phyloP scores from a whole-genome alignment of 2,329 filamentous ascomycete genomes.

The Cladosporium austrohemisphaericum region DNA sequence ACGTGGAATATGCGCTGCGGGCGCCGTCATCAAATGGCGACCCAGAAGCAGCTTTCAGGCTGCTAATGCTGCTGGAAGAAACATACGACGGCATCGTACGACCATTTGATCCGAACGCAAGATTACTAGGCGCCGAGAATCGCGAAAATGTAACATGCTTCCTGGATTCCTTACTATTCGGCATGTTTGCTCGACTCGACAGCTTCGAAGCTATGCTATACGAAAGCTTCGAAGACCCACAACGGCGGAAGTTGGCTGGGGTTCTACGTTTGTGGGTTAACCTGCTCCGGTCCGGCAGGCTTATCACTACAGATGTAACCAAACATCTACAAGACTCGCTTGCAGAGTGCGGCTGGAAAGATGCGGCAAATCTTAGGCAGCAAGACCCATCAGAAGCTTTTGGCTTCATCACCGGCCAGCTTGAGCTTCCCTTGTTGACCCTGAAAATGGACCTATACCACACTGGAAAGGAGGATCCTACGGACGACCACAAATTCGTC shows the following conservation, averaged over 20 bases:
- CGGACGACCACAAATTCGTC: slow-evolving; percentile 90
- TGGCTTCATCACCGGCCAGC: slow-evolving; percentile 84
- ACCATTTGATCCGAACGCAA: slow-evolving; percentile 66
- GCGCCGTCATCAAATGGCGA: slow-evolving; percentile 66
- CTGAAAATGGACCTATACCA: slow-evolving; percentile 94
- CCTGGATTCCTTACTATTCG: slow-evolving; percentile 83
- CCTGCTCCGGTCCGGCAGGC: slow-evolving; percentile 74
- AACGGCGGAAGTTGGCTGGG: slow-evolving; percentile 68
- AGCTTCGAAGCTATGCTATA: slow-evolving; percentile 92
- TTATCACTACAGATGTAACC: slow-evolving; percentile 82
- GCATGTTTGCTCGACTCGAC: slow-evolving; percentile 88
- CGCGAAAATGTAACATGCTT: slow-evolving; percentile 88
- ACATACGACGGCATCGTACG: slow-evolving; percentile 75
- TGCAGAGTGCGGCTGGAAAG: slow-evolving; percentile 82
- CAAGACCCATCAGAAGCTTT: slow-evolving; percentile 97
- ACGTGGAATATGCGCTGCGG: slow-evolving; percentile 59
- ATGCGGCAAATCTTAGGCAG: slow-evolving; percentile 72
- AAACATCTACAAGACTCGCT: slow-evolving; percentile 77
- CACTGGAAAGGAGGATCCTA: slow-evolving; percentile 74
- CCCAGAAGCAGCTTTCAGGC: slow-evolving; percentile 67
- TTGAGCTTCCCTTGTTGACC: slow-evolving; percentile 82
- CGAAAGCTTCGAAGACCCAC: slow-evolving; percentile 69
- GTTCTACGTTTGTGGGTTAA: slow-evolving; percentile 90
- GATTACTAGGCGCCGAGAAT: slow-evolving; percentile 82
- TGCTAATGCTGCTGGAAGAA: slow-evolving; percentile 74